Evolutionary conservation across 1,139 yeast genomes (phyloP), one percentile per base, ranked within the genome.

Genomic region (Sugiyamaella novakii): DNA sequence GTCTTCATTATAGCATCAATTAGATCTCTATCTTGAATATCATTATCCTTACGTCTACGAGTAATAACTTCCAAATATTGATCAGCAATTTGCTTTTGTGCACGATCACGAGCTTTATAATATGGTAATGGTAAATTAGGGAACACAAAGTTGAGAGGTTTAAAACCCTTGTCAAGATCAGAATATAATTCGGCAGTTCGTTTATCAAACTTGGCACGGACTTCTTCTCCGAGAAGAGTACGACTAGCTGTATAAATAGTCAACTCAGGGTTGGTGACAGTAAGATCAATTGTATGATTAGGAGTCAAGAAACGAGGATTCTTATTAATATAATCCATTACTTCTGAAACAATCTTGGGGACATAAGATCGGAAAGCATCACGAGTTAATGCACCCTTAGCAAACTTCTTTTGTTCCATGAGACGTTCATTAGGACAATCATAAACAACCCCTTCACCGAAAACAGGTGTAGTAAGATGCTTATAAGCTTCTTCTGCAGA

Each of bases 331-430:
- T 87, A 92, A 56, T 77, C 74, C 54, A 76, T 64, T 38, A 87
- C 77, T 69, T 92, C 98, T 56, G 83, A 84, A 63, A 80, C 80
- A 61, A 92, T 88, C 68, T 84, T 75, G 47, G 98, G 98, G 45
- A 94, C 98, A 64, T 92, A 91, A 24, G 75, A 70, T 61, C 80
- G 79, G 74, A 92, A 94, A 2, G 95, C 82, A 43, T 88, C 97
- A 56, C 80, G 79, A 35, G 96, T 85, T 59, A 92, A 78, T 15
- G 97, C 95, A 52, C 80, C 78, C 72, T 92, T 92, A 57, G 94
- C 95, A 64, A 92, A 92, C 75, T 89, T 92, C 81, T 94, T 92
- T 71, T 92, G 98, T 69, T 92, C 98, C 98, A 92, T 94, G 62
- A 92, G 79, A 59, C 89, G 82, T 63, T 82, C 73, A 73, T 94